Base-by-base conservation (phyloP, 2,329 filamentous ascomycete species). In the Ophidiomyces ophidiicola region DNA sequence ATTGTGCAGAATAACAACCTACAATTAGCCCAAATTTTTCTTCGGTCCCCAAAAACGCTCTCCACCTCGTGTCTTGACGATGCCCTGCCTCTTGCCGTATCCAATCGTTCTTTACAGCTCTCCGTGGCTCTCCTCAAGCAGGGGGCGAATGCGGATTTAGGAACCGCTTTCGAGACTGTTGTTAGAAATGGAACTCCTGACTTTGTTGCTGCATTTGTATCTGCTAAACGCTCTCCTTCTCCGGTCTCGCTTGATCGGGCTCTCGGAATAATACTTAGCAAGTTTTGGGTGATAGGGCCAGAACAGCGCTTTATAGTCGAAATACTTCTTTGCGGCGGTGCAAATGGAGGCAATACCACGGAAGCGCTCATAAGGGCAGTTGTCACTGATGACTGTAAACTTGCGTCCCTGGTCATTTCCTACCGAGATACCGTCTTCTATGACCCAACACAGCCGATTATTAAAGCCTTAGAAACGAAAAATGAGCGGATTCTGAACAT, bases 281-380 rank as follows among this genome's bases (percentile, higher is more conserved):
- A 69, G 34, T 51, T 63, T 1, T 63, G 64, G 2, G 60, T 72
- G 12, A 62, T 61, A 4, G 65, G 68, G 0, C 62, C 65, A 20
- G 64, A 68, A 21, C 74, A 71, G 48, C 54, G 71, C 29, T 62
- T 63, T 2, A 57, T 78, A 44, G 61, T 69, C 0, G 72, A 78
- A 49, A 56, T 74, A 2, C 50, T 79, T 1, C 60, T 79, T 1
- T 76, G 73, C 38, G 72, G 70, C 1, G 74, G 74, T 0, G 72
- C 73, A 1, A 58, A 62, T 8, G 74, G 74, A 1, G 66, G 71
- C 10, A 56, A 62, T 1, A 55, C 72, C 1, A 63, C 70, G 0
- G 55, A 59, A 20, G 70, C 68, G 0, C 57, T 77, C 1, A 55
- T 69, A 5, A 58, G 67, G 21, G 68, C 72, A 0, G 68, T 66